phyloP scores from a whole-genome alignment of 73 alveolate species.

The Tetrahymena borealis region DNA sequence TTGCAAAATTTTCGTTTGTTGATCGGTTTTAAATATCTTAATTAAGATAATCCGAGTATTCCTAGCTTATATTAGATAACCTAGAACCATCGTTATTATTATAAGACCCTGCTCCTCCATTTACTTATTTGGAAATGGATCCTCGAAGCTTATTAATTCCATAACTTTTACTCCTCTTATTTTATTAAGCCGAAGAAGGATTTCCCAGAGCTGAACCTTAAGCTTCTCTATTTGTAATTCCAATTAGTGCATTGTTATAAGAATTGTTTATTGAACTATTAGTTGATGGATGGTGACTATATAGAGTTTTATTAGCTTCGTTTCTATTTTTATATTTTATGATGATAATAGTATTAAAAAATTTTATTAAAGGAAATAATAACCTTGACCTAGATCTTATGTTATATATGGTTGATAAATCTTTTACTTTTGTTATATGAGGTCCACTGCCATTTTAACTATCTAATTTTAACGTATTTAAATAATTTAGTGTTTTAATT shows the following conservation, averaged over 20 bases:
- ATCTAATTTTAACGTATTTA: neutral
- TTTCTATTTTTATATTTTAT: neutral
- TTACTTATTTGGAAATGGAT: neutral
- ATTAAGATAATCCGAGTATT: neutral
- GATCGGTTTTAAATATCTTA: neutral
- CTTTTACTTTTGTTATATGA: neutral
- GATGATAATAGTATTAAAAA: neutral
- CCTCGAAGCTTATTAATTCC: neutral
- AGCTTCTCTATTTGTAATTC: neutral
- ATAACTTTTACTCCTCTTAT: neutral
- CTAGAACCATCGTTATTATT: neutral
- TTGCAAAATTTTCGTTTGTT: neutral
- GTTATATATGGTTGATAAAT: neutral
- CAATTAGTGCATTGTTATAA: neutral
- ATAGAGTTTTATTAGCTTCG: neutral
- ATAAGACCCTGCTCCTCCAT: neutral
- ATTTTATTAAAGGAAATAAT: neutral
- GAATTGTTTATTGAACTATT: neutral
- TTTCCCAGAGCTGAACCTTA: neutral
- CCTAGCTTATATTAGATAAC: neutral
- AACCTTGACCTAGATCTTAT: neutral
- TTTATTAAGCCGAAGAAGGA: neutral
- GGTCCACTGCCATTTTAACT: neutral
- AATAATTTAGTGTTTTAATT: too few relatives aligned
- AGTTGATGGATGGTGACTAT: neutral